These are phyloP conservation scores for Rhododendron henanense DNA, from an alignment of 148 eudicot species.

Conservation along the genomic window DNA sequence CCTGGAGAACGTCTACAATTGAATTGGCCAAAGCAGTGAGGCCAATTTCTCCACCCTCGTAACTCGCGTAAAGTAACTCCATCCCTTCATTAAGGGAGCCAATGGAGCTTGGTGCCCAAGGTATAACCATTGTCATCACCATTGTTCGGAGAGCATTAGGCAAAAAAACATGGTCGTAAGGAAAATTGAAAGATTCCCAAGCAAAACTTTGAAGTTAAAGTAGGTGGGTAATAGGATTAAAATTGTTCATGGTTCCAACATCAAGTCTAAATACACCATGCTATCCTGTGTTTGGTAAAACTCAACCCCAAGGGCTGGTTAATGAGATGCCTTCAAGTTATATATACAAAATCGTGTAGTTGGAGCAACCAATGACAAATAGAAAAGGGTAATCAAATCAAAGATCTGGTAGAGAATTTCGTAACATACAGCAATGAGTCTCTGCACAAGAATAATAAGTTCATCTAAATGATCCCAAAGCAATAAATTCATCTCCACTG, in stretches of 20 bases:
- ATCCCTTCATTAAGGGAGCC: not conserved
- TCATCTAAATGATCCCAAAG: slow-evolving; percentile 69
- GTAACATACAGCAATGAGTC: slow-evolving; percentile 53
- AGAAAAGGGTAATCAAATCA: not conserved
- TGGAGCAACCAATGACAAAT: too few species aligned
- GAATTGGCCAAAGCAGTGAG: not conserved
- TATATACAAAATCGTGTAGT: too few species aligned
- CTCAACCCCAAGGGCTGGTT: not conserved
- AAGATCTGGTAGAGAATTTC: slow-evolving; percentile 2
- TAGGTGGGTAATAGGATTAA: not conserved
- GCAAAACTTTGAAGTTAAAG: not conserved
- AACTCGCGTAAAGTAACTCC: not conserved
- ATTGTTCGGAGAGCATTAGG: not conserved
- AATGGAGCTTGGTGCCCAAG: not conserved
- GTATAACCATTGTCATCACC: not conserved
- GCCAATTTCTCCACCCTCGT: not conserved
- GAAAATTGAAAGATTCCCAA: not conserved
- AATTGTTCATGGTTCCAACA: not conserved
- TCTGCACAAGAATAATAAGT: slow-evolving; percentile 58
- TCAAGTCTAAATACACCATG: not conserved
- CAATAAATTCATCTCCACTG: slow-evolving; percentile 40
- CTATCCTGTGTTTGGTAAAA: not conserved
- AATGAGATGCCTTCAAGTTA: not conserved
- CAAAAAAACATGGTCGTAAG: not conserved
- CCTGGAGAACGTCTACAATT: too few species aligned